These are phyloP conservation scores for Hibiscus syriacus DNA, from an alignment of 345 rosid species.

Conservation along the genomic window DNA sequence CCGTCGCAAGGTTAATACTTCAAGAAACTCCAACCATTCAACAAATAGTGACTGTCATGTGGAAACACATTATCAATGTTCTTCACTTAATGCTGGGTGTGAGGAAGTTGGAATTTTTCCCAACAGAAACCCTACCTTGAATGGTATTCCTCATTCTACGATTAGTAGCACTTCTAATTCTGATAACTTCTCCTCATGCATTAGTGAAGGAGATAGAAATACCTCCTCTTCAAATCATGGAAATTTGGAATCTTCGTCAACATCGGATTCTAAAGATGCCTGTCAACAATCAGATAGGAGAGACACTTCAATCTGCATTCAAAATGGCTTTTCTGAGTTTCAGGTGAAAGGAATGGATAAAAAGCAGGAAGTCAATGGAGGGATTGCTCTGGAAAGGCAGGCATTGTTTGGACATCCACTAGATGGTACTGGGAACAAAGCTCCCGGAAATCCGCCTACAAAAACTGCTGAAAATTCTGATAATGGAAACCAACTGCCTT, in stretches of 20 bases:
- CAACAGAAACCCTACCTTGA: conserved; percentile 13
- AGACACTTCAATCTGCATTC: conserved; percentile 32
- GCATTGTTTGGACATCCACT: conserved; percentile 23
- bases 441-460: conserved; percentile 25
- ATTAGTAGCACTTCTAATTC: conserved; percentile 58
- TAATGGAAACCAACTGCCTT: conserved; percentile 23
- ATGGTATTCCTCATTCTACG: conserved; percentile 32
- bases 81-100: conserved; percentile 28
- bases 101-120: conserved; percentile 30
- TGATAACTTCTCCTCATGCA: conserved; percentile 86
- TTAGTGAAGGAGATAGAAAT: conserved; percentile 78
- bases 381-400: conserved; percentile 24
- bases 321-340: conserved; percentile 31
- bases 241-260: conserved; percentile 64
- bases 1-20: conserved; percentile 15
- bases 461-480: conserved; percentile 30
- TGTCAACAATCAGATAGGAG: conserved; percentile 58
- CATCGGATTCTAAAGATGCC: conserved; percentile 78
- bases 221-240: conserved; percentile 60
- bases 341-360: conserved; percentile 29
- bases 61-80: conserved; percentile 23
- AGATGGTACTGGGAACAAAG: conserved; percentile 18
- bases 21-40: conserved; percentile 16
- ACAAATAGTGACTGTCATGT: conserved; percentile 26
- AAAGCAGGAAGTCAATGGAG: conserved; percentile 22